phyloP scores from a whole-genome alignment of 2,329 filamentous ascomycete species.

The Conoideocrella luteorostrata region DNA sequence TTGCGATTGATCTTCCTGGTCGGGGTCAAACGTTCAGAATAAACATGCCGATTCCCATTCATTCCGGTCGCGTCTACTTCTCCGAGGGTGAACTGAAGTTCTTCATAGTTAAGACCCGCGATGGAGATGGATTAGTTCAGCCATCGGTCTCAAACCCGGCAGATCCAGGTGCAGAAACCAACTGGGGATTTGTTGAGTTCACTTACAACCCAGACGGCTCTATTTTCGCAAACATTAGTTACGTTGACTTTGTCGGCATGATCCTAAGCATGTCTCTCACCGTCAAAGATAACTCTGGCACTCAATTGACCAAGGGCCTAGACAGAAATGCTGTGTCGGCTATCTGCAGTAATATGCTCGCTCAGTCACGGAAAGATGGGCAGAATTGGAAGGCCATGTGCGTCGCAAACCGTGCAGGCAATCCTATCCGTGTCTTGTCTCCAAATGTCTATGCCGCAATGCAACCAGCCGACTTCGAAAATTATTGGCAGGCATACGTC shows the following conservation, averaged over 20 bases:
- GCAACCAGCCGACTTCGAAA: slow-evolving; percentile 27
- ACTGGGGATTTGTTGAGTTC: slow-evolving; percentile 46
- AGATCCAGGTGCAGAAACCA: slow-evolving; percentile 36
- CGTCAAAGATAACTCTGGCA: slow-evolving; percentile 23
- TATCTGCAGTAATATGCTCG: slow-evolving; percentile 34
- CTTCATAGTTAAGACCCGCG: slow-evolving; percentile 28
- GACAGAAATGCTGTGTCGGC: slow-evolving; percentile 24
- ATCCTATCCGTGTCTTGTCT: slow-evolving; percentile 37
- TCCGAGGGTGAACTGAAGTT: slow-evolving; percentile 35
- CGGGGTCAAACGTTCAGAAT: slow-evolving; percentile 31
- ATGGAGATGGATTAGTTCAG: slow-evolving; percentile 36
- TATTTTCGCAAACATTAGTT: slow-evolving; percentile 43
- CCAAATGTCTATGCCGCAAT: slow-evolving; percentile 34
- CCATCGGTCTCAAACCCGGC: slow-evolving; percentile 37
- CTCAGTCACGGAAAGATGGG: slow-evolving; percentile 31
- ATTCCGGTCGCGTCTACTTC: slow-evolving; percentile 39
- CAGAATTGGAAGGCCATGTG: slow-evolving; percentile 40
- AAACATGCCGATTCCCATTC: slow-evolving; percentile 33
- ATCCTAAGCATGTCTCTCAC: slow-evolving; percentile 43
- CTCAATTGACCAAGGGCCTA: slow-evolving; percentile 36
- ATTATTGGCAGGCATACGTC: slow-evolving; percentile 40
- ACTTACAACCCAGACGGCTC: slow-evolving; percentile 32
- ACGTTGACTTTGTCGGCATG: slow-evolving; percentile 46
- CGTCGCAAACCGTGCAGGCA: slow-evolving; percentile 28
- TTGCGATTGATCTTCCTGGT: slow-evolving; percentile 36